Conservation (phyloP, 225 moss, liverwort and hornwort species). For the Antitrichia curtipendula region DNA sequence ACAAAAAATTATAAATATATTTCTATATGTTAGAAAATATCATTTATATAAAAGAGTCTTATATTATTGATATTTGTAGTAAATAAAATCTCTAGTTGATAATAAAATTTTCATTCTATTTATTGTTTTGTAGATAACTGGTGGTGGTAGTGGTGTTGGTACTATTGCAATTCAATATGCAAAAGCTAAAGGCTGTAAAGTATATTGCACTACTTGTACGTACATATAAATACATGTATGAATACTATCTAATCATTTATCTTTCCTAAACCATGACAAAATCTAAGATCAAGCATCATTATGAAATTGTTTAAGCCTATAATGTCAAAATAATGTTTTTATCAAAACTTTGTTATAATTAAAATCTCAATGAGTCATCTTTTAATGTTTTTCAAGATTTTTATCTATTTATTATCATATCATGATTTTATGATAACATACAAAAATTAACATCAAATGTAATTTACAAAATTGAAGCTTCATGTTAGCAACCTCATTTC, state of each 20-base stretch:
- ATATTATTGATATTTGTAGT: not conserved
- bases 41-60: too few species aligned
- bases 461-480: not conserved
- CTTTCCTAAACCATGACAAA: not conserved
- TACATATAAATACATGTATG: not conserved
- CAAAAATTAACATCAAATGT: not conserved
- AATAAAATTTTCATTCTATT: not conserved
- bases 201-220: slow-evolving; percentile 36
- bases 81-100: not conserved
- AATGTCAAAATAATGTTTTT: too few species aligned
- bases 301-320: not conserved
- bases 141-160: slow-evolving; percentile 32
- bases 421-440: too few species aligned
- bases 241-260: not conserved
- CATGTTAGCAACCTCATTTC: not conserved
- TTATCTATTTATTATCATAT: not conserved
- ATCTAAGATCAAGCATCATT: not conserved
- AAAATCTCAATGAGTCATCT: not conserved
- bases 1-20: not conserved
- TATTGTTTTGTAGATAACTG: slow-evolving; percentile 4
- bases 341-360: not conserved
- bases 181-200: slow-evolving; percentile 29
- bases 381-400: not conserved
- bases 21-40: not conserved
- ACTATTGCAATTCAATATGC: slow-evolving; percentile 48